phyloP scores from a whole-genome alignment of 352 stramenopile genomes.

The Phytophthora chlamydospora region DNA sequence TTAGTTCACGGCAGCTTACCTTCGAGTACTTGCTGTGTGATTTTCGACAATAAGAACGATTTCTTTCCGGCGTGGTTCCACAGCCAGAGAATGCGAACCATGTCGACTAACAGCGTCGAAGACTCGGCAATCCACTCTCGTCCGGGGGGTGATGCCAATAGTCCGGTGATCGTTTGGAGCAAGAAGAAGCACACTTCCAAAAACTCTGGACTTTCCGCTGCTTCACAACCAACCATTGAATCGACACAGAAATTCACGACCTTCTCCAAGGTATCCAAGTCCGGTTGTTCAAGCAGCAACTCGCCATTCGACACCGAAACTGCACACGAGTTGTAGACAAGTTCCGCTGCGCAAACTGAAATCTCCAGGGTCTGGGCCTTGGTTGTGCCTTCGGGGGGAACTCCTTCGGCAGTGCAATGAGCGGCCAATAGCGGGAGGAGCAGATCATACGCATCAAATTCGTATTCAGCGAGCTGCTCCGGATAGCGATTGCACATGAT shows the following conservation, averaged over 20 bases:
- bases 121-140: constrained; percentile 69
- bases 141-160: constrained; percentile 60
- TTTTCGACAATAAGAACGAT: constrained; percentile 64
- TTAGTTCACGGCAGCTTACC: constrained; percentile 34
- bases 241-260: constrained; percentile 76
- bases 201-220: constrained; percentile 38
- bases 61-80: constrained; percentile 63
- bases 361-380: constrained; percentile 59
- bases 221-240: constrained; percentile 49
- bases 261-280: constrained; percentile 61
- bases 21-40: constrained; percentile 79
- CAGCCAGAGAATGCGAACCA: constrained; percentile 75
- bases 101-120: constrained; percentile 69
- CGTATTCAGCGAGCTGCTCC: constrained; percentile 51
- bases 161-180: constrained; percentile 71
- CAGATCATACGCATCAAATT: constrained; percentile 75
- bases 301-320: constrained; percentile 64
- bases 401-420: constrained; percentile 63
- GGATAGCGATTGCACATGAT: constrained; percentile 73
- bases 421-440: constrained; percentile 60
- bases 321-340: constrained; percentile 73
- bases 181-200: constrained; percentile 66
- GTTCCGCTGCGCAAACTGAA: constrained; percentile 61
- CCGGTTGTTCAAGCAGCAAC: constrained; percentile 53
- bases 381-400: constrained; percentile 47